phyloP scores from a whole-genome alignment of 306 rosid genomes.

The Oxytropis ochrocephala region DNA sequence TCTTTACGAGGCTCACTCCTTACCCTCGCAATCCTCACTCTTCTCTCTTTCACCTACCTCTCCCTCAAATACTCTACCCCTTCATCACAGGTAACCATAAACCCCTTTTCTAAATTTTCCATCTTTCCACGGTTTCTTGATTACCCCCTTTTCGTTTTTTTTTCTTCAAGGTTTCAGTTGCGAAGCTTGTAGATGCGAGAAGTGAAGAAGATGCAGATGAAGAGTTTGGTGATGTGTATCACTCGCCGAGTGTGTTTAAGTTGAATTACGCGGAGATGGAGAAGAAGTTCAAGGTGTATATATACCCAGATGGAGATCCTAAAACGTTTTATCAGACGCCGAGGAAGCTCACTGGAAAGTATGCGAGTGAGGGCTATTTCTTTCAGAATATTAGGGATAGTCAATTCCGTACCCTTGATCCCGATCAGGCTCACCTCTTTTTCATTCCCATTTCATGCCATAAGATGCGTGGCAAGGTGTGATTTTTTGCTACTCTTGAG shows the following conservation, averaged over 20 bases:
- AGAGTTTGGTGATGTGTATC: slow-evolving; percentile 45
- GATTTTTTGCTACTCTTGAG: neutral
- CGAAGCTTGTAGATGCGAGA: slow-evolving; percentile 6
- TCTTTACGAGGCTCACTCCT: slow-evolving; percentile 65
- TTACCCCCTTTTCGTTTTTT: slow-evolving; percentile 12
- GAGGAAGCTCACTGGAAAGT: slow-evolving; percentile 89
- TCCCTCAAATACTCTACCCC: slow-evolving; percentile 49
- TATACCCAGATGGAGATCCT: slow-evolving; percentile 91
- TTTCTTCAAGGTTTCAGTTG: slow-evolving; percentile 22
- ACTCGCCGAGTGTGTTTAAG: slow-evolving; percentile 65
- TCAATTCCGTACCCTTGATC: slow-evolving; percentile 71
- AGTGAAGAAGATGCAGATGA: neutral
- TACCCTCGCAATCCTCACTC: slow-evolving; percentile 63
- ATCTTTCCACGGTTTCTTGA: neutral
- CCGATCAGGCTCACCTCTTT: slow-evolving; percentile 78
- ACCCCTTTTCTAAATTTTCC: neutral
- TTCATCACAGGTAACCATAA: slow-evolving; percentile 31
- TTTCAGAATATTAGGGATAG: slow-evolving; percentile 88
- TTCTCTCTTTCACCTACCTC: slow-evolving; percentile 66
- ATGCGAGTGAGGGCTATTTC: slow-evolving; percentile 88
- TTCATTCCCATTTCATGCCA: slow-evolving; percentile 94
- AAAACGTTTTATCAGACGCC: slow-evolving; percentile 92
- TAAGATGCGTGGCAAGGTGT: slow-evolving; percentile 98
- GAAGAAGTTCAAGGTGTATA: slow-evolving; percentile 73
- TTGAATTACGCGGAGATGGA: slow-evolving; percentile 74